These are phyloP conservation scores for Pichia sp. DNA, from an alignment of 1,139 yeast species.

Conservation along the genomic window DNA sequence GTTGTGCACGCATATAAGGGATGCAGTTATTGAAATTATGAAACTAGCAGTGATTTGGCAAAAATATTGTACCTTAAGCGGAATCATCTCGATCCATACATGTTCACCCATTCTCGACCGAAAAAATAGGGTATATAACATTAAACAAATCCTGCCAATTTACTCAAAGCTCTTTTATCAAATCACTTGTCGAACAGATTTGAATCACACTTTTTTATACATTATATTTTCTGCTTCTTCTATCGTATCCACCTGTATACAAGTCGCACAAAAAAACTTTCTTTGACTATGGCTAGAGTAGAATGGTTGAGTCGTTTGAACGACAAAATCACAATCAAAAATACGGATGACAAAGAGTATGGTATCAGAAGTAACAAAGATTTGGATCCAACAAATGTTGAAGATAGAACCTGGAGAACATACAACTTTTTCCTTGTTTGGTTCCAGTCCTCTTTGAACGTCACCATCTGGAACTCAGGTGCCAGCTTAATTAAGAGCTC, in stretches of 20 bases:
- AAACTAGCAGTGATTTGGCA: too few species aligned
- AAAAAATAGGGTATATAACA: not conserved
- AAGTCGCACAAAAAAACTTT: not conserved
- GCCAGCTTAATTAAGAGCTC: constrained; percentile 23
- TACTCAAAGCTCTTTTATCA: not conserved
- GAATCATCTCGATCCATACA: not conserved
- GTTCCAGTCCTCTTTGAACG: constrained; percentile 26
- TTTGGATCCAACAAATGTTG: constrained; percentile 29
- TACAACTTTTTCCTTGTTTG: constrained; percentile 28
- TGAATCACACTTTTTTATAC: not conserved
- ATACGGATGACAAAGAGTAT: constrained; percentile 18
- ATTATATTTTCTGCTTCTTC: too few species aligned
- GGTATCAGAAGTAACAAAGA: constrained; percentile 29
- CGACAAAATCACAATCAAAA: constrained; percentile 17
- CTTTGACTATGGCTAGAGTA: not conserved
- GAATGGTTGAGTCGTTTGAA: constrained; percentile 16
- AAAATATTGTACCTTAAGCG: too few species aligned
- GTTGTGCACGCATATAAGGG: not conserved
- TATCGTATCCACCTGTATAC: too few species aligned
- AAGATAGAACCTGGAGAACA: constrained; percentile 29
- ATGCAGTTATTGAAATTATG: not conserved
- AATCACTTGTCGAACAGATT: too few species aligned
- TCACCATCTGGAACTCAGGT: constrained; percentile 36
- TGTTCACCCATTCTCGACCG: not conserved
- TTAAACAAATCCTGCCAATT: not conserved